Evolutionary conservation across 1,139 yeast species (phyloP).

Genomic region (Taphrina sp.): DNA sequence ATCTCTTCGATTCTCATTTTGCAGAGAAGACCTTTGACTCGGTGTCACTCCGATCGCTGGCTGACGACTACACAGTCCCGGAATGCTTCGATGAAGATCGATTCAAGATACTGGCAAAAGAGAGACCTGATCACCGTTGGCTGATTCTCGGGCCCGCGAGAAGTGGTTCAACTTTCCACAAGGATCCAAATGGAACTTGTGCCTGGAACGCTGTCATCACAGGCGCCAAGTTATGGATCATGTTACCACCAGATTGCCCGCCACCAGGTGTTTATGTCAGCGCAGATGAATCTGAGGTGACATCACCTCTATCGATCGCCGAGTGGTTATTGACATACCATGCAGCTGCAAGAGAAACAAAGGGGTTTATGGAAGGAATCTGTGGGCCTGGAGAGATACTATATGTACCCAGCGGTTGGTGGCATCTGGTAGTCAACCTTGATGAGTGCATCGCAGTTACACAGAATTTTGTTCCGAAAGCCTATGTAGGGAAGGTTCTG

Average conservation of each 20-base stretch:
- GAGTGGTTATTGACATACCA: conserved; percentile 88
- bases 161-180: conserved; percentile 86
- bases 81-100: conserved; percentile 48
- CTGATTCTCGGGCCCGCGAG: conserved; percentile 76
- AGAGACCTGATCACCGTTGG: conserved; percentile 91
- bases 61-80: conserved; percentile 58
- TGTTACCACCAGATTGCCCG: conserved; percentile 71
- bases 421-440: conserved; percentile 86
- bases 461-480: conserved; percentile 77
- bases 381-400: conserved; percentile 81
- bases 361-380: conserved; percentile 61
- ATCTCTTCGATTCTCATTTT: conserved; percentile 63
- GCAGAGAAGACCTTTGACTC: conserved; percentile 55
- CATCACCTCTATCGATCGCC: conserved; percentile 83
- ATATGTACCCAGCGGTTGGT: conserved; percentile 93
- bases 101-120: conserved; percentile 45
- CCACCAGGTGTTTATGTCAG: conserved; percentile 83
- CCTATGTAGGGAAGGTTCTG: conserved; percentile 54
- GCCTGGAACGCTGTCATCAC: conserved; percentile 83
- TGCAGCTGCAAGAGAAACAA: conserved; percentile 53
- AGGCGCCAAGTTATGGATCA: conserved; percentile 81
- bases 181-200: conserved; percentile 84
- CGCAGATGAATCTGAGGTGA: conserved; percentile 84
- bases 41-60: conserved; percentile 42
- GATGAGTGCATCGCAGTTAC: conserved; percentile 79